These are phyloP conservation scores for Cyclotella distinguenda DNA, from an alignment of 108 stramenopile species.

Conservation along the genomic window DNA sequence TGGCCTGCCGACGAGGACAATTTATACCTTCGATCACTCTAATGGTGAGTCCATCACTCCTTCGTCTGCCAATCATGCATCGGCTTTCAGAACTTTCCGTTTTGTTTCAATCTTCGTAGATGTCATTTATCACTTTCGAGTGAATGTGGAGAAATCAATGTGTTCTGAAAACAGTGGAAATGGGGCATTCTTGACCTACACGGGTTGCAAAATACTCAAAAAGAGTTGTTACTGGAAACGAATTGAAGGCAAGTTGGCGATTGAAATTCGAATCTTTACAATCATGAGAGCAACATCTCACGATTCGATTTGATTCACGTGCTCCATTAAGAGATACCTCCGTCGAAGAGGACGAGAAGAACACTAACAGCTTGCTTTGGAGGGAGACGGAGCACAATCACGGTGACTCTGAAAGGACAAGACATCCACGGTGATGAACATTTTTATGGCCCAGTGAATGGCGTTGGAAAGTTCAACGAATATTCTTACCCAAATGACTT, in stretches of 20 bases:
- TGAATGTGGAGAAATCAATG: conserved; percentile 25
- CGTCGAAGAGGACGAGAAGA: conserved; percentile 11
- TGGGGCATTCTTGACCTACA: conserved; percentile 45
- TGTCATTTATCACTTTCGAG: conserved; percentile 35
- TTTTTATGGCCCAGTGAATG: conserved; percentile 18
- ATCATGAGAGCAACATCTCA: too few relatives aligned
- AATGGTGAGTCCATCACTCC: conserved; percentile 7
- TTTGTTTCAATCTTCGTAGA: conserved; percentile 11
- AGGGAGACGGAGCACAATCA: not conserved
- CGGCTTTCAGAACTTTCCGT: too few relatives aligned
- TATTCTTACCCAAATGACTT: conserved; percentile 29
- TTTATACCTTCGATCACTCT: conserved; percentile 10
- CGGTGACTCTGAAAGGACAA: conserved; percentile 23
- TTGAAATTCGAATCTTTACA: not conserved
- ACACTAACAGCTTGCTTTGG: conserved; percentile 18
- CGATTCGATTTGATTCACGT: not conserved
- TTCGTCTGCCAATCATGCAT: not conserved
- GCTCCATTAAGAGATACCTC: not conserved
- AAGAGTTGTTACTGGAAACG: conserved; percentile 24
- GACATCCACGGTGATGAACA: conserved; percentile 29
- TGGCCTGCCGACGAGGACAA: conserved; percentile 30
- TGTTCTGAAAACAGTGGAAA: conserved; percentile 25
- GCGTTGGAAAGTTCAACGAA: conserved; percentile 24
- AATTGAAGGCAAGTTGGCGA: not conserved
- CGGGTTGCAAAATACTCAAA: conserved; percentile 37